phyloP scores from a whole-genome alignment of 345 rosid species.

The Citrus australasica region DNA sequence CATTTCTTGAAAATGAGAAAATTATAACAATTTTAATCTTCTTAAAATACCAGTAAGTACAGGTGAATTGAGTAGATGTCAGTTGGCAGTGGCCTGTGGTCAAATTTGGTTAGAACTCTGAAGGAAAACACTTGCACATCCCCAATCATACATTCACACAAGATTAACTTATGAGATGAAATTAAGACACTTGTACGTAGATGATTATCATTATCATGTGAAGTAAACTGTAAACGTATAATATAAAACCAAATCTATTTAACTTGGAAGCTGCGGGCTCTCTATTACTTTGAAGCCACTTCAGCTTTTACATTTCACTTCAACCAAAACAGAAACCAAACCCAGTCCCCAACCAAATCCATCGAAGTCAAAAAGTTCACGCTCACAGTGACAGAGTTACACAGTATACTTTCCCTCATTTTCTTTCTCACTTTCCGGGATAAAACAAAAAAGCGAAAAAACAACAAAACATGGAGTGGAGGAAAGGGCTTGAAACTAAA shows the following conservation, averaged over 20 bases:
- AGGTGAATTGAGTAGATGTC: too few species aligned
- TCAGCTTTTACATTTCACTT: constrained; percentile 26
- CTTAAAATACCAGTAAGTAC: too few species aligned
- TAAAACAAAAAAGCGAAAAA: neutral
- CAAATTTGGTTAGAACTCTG: too few species aligned
- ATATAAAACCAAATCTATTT: neutral
- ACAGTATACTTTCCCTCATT: constrained; percentile 9
- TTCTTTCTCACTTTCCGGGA: constrained; percentile 7
- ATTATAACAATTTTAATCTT: too few species aligned
- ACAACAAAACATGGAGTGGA: neutral
- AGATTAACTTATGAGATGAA: neutral
- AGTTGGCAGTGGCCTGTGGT: too few species aligned
- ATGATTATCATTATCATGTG: neutral
- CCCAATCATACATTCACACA: too few species aligned
- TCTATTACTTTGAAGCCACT: constrained; percentile 30
- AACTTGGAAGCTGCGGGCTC: constrained; percentile 35
- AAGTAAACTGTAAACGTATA: neutral
- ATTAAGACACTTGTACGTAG: neutral
- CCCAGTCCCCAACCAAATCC: neutral
- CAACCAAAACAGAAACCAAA: neutral
- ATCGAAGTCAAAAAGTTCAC: constrained; percentile 9
- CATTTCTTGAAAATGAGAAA: too few species aligned
- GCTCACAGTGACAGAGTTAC: neutral
- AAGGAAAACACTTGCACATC: too few species aligned
- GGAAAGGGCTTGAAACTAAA: constrained; percentile 8